Base-by-base conservation (phyloP, 257 asterid species). In the Euphrasia confusa region DNA sequence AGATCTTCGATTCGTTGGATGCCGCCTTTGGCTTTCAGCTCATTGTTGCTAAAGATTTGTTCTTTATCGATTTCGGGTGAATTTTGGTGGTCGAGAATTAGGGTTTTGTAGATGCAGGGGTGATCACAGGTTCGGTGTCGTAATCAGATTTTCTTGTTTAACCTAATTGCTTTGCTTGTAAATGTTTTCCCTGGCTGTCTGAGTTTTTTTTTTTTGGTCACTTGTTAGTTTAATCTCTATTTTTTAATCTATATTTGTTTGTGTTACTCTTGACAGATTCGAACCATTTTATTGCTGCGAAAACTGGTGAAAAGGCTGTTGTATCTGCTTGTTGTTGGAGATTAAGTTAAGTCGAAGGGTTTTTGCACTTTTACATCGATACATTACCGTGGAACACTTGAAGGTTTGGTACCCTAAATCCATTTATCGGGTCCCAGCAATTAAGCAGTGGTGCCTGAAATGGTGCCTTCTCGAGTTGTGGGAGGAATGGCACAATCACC, bases 401-500 rank as follows among this genome's bases (percentile, higher is more conserved):
- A 45, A 45, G 50, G 50, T 14, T 44, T 3, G 52, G 17, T 4
- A 45, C 42, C 7, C 11, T 37, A 37, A 7, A 5, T 1, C 40
- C 40, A 7, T 35, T 35, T 35, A 21, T 21, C 24, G 40, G 40
- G 40, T 35, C 40, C 40, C 40, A 37, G 42, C 42, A 10, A 37
- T 37, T 37, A 45, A n/a, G 52, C 21, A 45, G 9, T 14, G 52
- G 17, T 45, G 17, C 52, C 58, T 75, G 71, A 70, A 69, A 75
- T 66, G 63, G 76, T 76, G 69, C 88, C 88, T 60, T 75, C 85
- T 59, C 73, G 86, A 60, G 77, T 78, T 81, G 81, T 80, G 70
- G 90, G 92, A 68, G 95, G 87, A 56, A 71, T 72, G 71, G 73
- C 84, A 49, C 97, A 80, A 70, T 92, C 97, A 45, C 70, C 96